These are phyloP conservation scores for Akanthomyces muscarius DNA, from an alignment of 2,329 filamentous ascomycete genomes.

Conservation along the genomic window DNA sequence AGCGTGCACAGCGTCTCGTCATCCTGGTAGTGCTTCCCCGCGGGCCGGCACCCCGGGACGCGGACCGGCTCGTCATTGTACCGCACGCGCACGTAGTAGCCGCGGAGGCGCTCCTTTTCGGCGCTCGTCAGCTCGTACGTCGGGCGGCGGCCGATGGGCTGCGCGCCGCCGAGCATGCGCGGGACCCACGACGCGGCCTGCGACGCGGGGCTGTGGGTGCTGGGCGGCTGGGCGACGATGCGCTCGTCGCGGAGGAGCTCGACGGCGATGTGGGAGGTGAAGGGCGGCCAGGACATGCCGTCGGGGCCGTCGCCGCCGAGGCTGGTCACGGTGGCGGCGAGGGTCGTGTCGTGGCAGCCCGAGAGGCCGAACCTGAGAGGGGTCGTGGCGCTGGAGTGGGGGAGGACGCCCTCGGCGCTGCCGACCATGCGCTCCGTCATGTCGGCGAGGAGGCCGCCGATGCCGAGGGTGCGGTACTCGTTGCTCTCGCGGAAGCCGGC, in stretches of 20 bases:
- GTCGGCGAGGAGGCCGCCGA: conserved; percentile 81
- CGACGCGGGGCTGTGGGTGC: conserved; percentile 25
- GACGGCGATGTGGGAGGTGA: conserved; percentile 85
- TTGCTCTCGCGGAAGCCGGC: conserved; percentile 75
- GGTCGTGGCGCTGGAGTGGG: conserved; percentile 23
- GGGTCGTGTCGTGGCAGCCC: conserved; percentile 90
- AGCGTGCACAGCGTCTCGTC: conserved; percentile 90
- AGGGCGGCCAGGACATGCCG: conserved; percentile 69
- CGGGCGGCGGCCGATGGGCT: conserved; percentile 56
- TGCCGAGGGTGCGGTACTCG: conserved; percentile 87
- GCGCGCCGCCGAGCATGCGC: conserved; percentile 26
- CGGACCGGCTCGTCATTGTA: conserved; percentile 85
- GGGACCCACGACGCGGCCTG: conserved; percentile 23
- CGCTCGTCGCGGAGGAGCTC: conserved; percentile 69
- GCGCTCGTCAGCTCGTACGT: conserved; percentile 50
- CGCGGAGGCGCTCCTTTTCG: conserved; percentile 60
- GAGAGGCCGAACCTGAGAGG: conserved; percentile 71
- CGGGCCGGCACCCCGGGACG: conserved; percentile 73
- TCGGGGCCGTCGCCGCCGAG: conserved; percentile 71
- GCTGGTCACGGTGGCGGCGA: conserved; percentile 73
- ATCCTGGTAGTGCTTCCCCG: conserved; percentile 79
- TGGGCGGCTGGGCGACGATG: conserved; percentile 27
- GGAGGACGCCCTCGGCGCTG: conserved; percentile 44
- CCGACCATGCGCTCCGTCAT: conserved; percentile 71
- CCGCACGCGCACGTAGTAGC: conserved; percentile 82